These are phyloP conservation scores for Diplodia intermedia DNA, from an alignment of 2,329 filamentous ascomycete species.

Conservation along the genomic window DNA sequence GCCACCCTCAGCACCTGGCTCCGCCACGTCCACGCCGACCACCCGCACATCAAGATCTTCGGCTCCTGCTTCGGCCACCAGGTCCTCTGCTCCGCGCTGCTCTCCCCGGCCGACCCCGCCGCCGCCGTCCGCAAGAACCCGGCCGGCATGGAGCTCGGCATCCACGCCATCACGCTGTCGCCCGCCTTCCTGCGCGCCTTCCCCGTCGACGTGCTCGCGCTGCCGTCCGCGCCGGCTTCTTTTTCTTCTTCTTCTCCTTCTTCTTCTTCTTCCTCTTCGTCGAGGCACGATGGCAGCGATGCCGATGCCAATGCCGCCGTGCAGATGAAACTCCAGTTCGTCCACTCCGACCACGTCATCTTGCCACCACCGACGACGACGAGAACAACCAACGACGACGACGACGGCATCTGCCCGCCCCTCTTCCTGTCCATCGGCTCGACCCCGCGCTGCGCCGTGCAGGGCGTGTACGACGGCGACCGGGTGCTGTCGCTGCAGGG, in stretches of 20 bases:
- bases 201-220: conserved; percentile 49
- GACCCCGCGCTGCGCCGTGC: conserved; percentile 46
- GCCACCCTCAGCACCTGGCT: conserved; percentile 61
- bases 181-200: conserved; percentile 46
- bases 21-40: conserved; percentile 59
- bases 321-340: conserved; percentile 45
- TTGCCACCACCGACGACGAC: conserved; percentile 40
- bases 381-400: background rate
- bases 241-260: no score
- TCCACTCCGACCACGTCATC: conserved; percentile 50
- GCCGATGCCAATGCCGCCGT: conserved; percentile 32
- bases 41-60: conserved; percentile 53
- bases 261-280: no score
- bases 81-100: conserved; percentile 60
- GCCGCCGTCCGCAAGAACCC: conserved; percentile 55
- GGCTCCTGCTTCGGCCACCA: conserved; percentile 55
- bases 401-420: no score
- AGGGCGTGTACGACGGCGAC: conserved; percentile 49
- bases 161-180: conserved; percentile 57
- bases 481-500: conserved; percentile 56
- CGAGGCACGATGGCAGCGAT: background rate
- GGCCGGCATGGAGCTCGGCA: conserved; percentile 58
- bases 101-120: conserved; percentile 59
- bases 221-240: conserved; percentile 39
- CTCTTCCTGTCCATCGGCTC: conserved; percentile 37